These are phyloP conservation scores for Rhynchospora pubera DNA, from an alignment of 176 grass and related monocot species.

Conservation along the genomic window DNA sequence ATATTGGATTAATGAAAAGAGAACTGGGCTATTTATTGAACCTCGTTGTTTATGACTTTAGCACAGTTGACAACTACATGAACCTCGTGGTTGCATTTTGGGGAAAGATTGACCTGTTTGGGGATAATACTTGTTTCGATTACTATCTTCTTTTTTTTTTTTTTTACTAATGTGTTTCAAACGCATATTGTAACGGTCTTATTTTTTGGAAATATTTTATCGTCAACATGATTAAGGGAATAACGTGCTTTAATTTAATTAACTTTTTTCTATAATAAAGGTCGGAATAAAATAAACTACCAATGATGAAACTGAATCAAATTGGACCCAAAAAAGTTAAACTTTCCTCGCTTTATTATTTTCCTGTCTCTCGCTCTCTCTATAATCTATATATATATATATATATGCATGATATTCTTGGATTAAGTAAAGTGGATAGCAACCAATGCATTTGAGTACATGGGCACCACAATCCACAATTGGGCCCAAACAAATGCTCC, in stretches of 20 bases:
- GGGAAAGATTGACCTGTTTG: too few species aligned
- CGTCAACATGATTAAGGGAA: background rate
- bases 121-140: too few species aligned
- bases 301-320: background rate
- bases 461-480: background rate
- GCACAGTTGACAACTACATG: too few species aligned
- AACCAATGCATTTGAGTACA: background rate
- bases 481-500: background rate
- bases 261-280: background rate
- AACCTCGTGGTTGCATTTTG: too few species aligned
- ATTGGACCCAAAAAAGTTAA: background rate
- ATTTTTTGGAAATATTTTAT: too few species aligned
- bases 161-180: too few species aligned
- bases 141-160: too few species aligned
- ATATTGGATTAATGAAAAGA: too few species aligned
- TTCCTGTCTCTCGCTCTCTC: background rate
- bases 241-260: slow-evolving; percentile 6
- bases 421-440: background rate
- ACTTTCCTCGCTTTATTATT: background rate
- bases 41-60: too few species aligned
- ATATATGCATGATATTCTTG: background rate
- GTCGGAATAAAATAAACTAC: background rate
- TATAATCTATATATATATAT: background rate
- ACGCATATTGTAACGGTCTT: too few species aligned
- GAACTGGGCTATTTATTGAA: too few species aligned